These are phyloP conservation scores for Diphasiastrum complanatum DNA, from an alignment of 83 land plant genomes.

Conservation along the genomic window DNA sequence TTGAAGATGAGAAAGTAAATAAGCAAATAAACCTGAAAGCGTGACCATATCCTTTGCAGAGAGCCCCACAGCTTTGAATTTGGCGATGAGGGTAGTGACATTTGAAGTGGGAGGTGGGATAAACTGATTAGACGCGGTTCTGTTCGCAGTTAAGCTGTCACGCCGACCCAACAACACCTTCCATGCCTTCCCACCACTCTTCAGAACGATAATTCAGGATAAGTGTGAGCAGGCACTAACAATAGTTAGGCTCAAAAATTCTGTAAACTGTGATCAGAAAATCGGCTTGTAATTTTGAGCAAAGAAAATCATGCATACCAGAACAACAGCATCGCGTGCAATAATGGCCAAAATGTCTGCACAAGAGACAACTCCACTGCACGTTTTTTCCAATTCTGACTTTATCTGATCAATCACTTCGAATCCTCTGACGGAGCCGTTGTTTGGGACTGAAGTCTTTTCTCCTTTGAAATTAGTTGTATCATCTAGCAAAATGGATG, in stretches of 20 bases:
- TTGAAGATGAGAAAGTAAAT: not conserved
- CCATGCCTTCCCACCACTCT: slow-evolving; percentile 58
- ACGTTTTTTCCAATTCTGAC: not conserved
- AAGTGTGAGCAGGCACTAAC: too few species aligned
- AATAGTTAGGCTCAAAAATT: too few species aligned
- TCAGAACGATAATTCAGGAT: too few species aligned
- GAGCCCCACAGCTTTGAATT: slow-evolving; percentile 43
- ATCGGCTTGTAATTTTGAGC: too few species aligned
- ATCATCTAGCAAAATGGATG: slow-evolving; percentile 17
- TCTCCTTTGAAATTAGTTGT: slow-evolving; percentile 8
- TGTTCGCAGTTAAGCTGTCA: slow-evolving; percentile 40
- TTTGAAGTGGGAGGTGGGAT: slow-evolving; percentile 50
- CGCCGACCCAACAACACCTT: slow-evolving; percentile 29
- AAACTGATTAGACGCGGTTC: slow-evolving; percentile 30
- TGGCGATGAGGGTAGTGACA: slow-evolving; percentile 30
- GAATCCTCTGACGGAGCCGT: slow-evolving; percentile 6
- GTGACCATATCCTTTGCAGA: slow-evolving; percentile 31
- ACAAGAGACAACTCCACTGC: slow-evolving; percentile 17
- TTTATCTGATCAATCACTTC: slow-evolving; percentile 14
- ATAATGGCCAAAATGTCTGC: slow-evolving; percentile 11
- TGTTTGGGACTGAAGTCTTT: slow-evolving; percentile 13
- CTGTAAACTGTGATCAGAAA: too few species aligned
- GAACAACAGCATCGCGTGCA: slow-evolving; percentile 7
- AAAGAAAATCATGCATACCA: not conserved
- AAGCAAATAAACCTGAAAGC: slow-evolving; percentile 35